A percentile compares a stretch with the other conserved stretches of the same genome.
phyloP scores from a whole-genome alignment of 768 basidiomycete species.

The Lactarius hatsudake region DNA sequence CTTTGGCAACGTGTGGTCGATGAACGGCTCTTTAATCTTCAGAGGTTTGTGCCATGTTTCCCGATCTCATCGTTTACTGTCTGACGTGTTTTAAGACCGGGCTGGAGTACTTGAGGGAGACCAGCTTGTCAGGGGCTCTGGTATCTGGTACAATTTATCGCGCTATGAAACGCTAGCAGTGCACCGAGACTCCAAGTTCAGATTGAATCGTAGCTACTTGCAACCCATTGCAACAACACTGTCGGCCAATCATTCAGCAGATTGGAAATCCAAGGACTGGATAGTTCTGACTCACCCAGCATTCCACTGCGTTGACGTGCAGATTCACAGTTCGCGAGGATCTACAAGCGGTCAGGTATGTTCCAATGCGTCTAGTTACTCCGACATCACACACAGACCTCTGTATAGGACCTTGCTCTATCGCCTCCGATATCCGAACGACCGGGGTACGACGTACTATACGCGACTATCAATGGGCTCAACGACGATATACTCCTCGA shows the following conservation, averaged over 20 bases:
- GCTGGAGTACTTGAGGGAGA: not conserved
- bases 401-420: too few species aligned
- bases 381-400: too few species aligned
- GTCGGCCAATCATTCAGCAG: not conserved
- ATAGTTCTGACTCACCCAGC: not conserved
- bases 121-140: not conserved
- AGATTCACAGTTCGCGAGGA: not conserved
- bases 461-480: not conserved
- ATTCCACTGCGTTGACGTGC: not conserved
- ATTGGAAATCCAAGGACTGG: not conserved
- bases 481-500: not conserved
- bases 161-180: not conserved
- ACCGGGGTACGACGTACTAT: too few species aligned
- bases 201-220: not conserved
- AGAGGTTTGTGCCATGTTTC: not conserved
- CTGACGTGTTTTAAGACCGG: not conserved
- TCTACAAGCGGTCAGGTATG: not conserved
- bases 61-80: not conserved
- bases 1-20: not conserved
- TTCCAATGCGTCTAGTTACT: too few species aligned
- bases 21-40: not conserved
- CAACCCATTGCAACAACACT: not conserved
- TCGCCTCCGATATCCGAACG: too few species aligned
- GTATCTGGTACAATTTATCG: not conserved
- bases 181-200: not conserved